A percentile compares a stretch with the other conserved stretches of the same genome.
Evolutionary conservation across 371 early-diverging fungal species (phyloP).

Genomic region (Lichtheimia hyalospora): DNA sequence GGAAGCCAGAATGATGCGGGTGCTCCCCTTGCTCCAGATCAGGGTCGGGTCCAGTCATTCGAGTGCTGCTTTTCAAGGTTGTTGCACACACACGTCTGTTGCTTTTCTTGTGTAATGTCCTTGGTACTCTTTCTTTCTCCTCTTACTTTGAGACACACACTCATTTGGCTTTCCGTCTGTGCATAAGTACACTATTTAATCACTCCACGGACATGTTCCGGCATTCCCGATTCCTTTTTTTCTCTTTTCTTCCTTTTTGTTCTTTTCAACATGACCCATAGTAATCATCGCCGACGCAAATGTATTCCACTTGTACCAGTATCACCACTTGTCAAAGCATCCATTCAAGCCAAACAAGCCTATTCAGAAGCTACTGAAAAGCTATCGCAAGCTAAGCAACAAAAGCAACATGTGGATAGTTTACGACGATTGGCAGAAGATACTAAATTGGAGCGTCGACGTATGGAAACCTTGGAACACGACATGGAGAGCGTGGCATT

Average conservation of each 20-base stretch:
- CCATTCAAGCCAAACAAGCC: constrained; percentile 28
- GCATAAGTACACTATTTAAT: constrained; percentile 1
- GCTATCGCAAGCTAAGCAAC: constrained; percentile 33
- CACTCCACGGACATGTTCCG: not conserved
- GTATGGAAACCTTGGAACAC: constrained; percentile 47
- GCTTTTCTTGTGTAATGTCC: no score
- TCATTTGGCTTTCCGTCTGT: constrained; percentile 9
- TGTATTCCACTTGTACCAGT: constrained; percentile 54
- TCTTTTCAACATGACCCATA: not conserved
- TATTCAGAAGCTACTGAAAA: constrained; percentile 26
- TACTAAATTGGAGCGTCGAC: constrained; percentile 45
- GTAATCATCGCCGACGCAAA: no score
- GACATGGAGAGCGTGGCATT: constrained; percentile 51
- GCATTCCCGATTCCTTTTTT: constrained; percentile 2
- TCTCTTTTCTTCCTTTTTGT: constrained; percentile 1
- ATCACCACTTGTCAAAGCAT: constrained; percentile 49
- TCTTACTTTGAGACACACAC: not conserved
- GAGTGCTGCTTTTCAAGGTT: no score
- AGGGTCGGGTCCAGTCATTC: no score
- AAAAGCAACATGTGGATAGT: constrained; percentile 13
- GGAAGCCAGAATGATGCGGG: no score
- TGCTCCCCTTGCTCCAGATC: no score
- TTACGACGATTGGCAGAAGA: constrained; percentile 39
- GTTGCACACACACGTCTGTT: no score
- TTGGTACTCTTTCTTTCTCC: no score